Evolutionary conservation across 1,284 basidiomycete species (phyloP), one percentile per base, ranked within the genome.

Genomic region (Rhodotorula sp.): DNA sequence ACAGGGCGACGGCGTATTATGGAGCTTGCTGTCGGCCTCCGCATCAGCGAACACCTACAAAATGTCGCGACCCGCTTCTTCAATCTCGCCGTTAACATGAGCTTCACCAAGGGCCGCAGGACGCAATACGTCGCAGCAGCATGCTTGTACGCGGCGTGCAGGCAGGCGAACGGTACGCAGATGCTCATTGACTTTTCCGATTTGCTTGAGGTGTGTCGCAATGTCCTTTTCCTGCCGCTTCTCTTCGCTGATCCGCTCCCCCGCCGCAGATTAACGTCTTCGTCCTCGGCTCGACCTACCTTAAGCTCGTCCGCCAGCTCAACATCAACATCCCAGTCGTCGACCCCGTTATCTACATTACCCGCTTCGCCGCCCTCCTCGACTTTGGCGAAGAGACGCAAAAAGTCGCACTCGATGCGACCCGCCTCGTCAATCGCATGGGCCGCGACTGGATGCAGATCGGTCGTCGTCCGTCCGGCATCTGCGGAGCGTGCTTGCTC

Each of bases 121-220:
- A 91, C 90, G 74, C 85, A 93, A 79, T 94, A 97, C 77, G 92
- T 98, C 67, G 89, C 95, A 36, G 95, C 94, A 0, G 90, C 94
- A 58, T 99, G 96, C 80, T 85, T 98, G 60, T 99, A 99, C 79
- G 88, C 97, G 60, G 92, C 94, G 11, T 96, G 94, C 79, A 83
- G 96, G 66, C 89, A 94, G 81, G 91, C 91, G 77, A 92, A 95
- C 81, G 82, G 82, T 27, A 92, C 90, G 0, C 92, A 95, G 79
- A 99, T 99, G 96, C 87, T 99, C 48, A 99, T 99, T 74, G 96
- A 99, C 82, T 98, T 99, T 79, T 91, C 90, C 22, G 94, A 96
- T 78, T 83, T 93, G 36, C 84, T 97, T 32, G 91, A 92, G 82
- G 92, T 91, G 74, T 75, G 84, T 77, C 11, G 36, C 29, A 5